A percentile compares a stretch with the other conserved stretches of the same genome.
Conservation (phyloP, 305 asterid species). For the Petunia hybrid region DNA sequence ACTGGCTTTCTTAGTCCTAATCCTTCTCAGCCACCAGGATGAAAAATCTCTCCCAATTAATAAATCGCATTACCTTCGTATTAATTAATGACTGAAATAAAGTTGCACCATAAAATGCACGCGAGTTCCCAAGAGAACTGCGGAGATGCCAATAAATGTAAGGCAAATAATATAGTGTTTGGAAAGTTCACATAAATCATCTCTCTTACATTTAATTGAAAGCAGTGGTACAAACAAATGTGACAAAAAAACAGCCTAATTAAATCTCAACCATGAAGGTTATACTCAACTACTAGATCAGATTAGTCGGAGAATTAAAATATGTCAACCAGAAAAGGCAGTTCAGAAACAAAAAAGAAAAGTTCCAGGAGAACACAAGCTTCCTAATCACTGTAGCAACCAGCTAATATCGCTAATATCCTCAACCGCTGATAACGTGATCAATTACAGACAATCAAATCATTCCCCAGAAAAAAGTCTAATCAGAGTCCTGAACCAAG, state of each 20-base stretch:
- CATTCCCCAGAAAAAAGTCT: background rate
- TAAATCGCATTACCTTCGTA: background rate
- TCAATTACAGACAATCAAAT: conserved; percentile 8
- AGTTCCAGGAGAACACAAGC: background rate
- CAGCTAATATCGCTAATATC: background rate
- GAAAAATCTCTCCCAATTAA: background rate
- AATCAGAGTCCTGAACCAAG: background rate
- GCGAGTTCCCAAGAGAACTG: background rate
- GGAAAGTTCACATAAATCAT: background rate
- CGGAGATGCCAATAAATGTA: background rate
- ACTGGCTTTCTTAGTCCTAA: background rate
- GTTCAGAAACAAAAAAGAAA: background rate
- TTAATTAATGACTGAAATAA: background rate
- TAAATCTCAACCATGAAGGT: background rate
- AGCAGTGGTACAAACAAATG: background rate
- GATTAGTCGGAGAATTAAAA: background rate
- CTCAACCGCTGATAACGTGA: conserved; percentile 6
- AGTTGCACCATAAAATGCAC: background rate
- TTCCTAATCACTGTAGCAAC: background rate
- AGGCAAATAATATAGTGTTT: background rate
- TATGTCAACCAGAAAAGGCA: background rate
- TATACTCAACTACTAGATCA: background rate
- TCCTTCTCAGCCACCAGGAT: background rate
- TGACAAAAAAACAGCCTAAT: background rate
- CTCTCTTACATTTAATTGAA: background rate